Evolutionary conservation across 352 stramenopile species (phyloP).

Genomic region (Globisporangium recalcitrans): DNA sequence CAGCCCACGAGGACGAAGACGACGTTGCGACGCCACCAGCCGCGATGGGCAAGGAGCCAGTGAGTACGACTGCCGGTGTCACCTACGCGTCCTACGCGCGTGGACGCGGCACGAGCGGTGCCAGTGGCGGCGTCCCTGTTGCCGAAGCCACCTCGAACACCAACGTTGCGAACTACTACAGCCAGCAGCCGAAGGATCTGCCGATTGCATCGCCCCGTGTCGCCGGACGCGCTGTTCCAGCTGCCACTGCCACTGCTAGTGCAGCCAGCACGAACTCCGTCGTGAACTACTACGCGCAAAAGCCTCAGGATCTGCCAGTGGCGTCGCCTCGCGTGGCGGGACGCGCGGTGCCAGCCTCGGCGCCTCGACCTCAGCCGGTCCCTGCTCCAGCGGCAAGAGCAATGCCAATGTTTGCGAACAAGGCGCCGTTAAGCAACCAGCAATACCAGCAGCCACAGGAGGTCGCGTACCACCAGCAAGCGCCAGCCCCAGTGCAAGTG

Average conservation of each 20-base stretch:
- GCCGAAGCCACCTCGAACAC: conserved; percentile 14
- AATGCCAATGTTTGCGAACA: conserved; percentile 15
- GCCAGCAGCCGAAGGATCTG: conserved; percentile 38
- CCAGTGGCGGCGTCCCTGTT: conserved; percentile 2
- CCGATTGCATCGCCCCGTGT: conserved; percentile 37
- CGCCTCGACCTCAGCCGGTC: conserved; percentile 12
- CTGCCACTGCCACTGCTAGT: background rate
- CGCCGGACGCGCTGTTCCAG: conserved; percentile 38
- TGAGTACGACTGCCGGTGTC: conserved; percentile 26
- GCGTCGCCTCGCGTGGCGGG: conserved; percentile 27
- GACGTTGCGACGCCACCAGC: conserved; percentile 35
- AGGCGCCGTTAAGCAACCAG: conserved; percentile 4
- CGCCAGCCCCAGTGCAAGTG: background rate
- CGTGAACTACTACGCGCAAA: conserved; percentile 4
- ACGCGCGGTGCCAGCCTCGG: conserved; percentile 33
- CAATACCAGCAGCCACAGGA: background rate
- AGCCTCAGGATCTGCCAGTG: background rate
- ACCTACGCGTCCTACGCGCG: conserved; percentile 30
- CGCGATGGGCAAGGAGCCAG: conserved; percentile 31
- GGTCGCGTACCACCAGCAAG: conserved; percentile 4
- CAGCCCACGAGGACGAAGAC: conserved; percentile 52
- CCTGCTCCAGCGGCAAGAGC: conserved; percentile 5
- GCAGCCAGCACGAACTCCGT: conserved; percentile 4
- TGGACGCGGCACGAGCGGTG: conserved; percentile 16
- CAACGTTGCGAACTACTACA: conserved; percentile 49